A percentile compares a stretch with the other conserved stretches of the same genome.
Evolutionary conservation across 352 stramenopile species (phyloP).

Genomic region (Pythium dissimile): DNA sequence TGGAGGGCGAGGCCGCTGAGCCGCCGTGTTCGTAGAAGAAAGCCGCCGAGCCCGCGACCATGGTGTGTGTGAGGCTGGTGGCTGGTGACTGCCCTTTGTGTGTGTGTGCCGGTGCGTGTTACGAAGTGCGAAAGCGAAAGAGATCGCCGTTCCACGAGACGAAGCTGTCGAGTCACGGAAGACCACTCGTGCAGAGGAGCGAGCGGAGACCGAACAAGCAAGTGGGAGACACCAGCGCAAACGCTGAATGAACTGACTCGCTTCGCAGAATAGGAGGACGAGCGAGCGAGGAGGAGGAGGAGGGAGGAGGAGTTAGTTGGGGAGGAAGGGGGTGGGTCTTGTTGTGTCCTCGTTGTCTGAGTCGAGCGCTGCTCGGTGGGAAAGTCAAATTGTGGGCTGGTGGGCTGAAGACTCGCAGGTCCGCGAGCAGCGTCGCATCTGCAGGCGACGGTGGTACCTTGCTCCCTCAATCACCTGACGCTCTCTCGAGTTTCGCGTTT

Average conservation of each 20-base stretch:
- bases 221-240: slow-evolving; percentile 6
- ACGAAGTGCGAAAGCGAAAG: not conserved
- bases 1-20: not conserved
- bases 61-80: not conserved
- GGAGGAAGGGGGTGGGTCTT: not conserved
- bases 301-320: not conserved
- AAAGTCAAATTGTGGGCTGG: too few species aligned
- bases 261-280: too few species aligned
- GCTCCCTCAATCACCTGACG: not conserved
- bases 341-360: slow-evolving; percentile 20
- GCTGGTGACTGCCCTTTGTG: too few species aligned
- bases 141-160: not conserved
- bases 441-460: not conserved
- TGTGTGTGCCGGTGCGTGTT: slow-evolving; percentile 2
- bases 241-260: slow-evolving; percentile 14
- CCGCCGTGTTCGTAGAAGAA: slow-evolving; percentile 10
- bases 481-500: not conserved
- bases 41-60: slow-evolving; percentile 11
- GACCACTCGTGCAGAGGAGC: slow-evolving; percentile 1
- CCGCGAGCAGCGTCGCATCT: not conserved
- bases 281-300: not conserved
- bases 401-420: not conserved
- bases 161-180: not conserved
- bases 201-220: not conserved
- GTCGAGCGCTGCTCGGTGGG: slow-evolving; percentile 16